Base-by-base conservation (phyloP, 164 flowering plant species). In the Stephania japonica region DNA sequence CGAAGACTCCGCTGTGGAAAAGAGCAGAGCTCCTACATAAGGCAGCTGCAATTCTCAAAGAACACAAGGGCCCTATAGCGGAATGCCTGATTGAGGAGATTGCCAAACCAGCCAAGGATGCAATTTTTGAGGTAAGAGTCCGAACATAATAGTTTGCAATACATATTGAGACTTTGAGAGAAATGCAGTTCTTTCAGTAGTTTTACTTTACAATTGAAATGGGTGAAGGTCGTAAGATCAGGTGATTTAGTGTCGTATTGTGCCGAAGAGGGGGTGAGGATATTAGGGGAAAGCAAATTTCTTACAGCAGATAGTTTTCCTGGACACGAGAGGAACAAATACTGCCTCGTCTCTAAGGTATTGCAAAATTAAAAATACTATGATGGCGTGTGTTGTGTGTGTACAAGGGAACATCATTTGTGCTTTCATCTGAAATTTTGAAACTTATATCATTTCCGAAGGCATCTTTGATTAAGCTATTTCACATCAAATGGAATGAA, bases 1-100 rank as follows among this genome's bases (percentile, higher is more conserved):
- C 98, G 0, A 93, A 86, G 77, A 90, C 96, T 0, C 96, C 99
- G 0, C 85, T 95, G 0, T 95, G 99, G 99, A 95, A 89, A 82
- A 75, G 99, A 65, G 99, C 99, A 2, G 97, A 95, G 89, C 88
- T 93, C 7, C 97, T 95, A 69, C 99, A 93, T 80, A 93, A 90
- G 77, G 97, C 97, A 3, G 99, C 97, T 49, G 96, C 91, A 1
- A 90, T 95, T 49, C 83, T 95, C 19, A 95, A 93, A 79, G 94
- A 86, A 62, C 91, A 91, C 80, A 95, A 90, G 68, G 84, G 82
- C 42, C 96, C 98, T 8, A 91, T 95, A 75, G 99, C 94, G 7
- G 99, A 95, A 74, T 93, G 93, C 77, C 83, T 95, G 21, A 89
- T 93, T 0, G 93, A 93, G 50, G 99, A 95, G 79, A 89, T 95